A percentile compares a stretch with the other conserved stretches of the same genome.
Evolutionary conservation across 2,329 filamentous ascomycete genomes (phyloP).

Genomic region (Colletotrichum sidae): DNA sequence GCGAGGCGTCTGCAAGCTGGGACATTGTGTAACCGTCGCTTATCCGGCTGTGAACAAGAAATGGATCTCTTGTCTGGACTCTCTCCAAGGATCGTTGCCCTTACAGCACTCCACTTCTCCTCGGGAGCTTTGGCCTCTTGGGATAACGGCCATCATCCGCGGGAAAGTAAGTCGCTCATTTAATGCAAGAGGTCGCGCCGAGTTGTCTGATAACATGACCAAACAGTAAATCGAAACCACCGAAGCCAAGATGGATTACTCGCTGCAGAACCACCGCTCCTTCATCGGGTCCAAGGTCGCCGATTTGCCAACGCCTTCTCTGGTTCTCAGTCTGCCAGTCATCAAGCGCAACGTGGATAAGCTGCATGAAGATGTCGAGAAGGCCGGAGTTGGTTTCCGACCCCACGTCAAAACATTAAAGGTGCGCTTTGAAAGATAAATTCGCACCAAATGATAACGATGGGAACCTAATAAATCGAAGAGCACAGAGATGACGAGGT

Average conservation of each 20-base stretch:
- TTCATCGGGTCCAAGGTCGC: conserved; percentile 49
- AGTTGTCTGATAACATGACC: background rate
- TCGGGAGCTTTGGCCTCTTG: no score
- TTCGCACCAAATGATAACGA: no score
- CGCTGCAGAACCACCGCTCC: conserved; percentile 45
- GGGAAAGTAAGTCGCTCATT: no score
- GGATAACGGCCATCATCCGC: no score
- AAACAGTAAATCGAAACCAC: background rate
- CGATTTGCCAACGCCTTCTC: conserved; percentile 52
- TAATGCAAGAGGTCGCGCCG: background rate
- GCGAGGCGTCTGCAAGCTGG: no score
- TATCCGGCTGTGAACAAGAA: no score
- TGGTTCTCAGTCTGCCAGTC: conserved; percentile 52
- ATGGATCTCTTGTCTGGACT: no score
- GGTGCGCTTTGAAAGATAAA: conserved; percentile 38
- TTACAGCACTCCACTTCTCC: no score
- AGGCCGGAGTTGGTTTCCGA: conserved; percentile 51
- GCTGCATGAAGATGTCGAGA: conserved; percentile 52
- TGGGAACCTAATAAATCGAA: conserved; percentile 25
- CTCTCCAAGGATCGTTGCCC: no score
- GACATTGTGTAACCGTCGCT: no score
- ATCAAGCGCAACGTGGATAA: conserved; percentile 51
- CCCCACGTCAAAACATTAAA: conserved; percentile 60
- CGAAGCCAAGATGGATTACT: conserved; percentile 43
- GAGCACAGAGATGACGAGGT: conserved; percentile 50